These are phyloP conservation scores for Colletotrichum lupini DNA, from an alignment of 2,329 filamentous ascomycete species.

Conservation along the genomic window DNA sequence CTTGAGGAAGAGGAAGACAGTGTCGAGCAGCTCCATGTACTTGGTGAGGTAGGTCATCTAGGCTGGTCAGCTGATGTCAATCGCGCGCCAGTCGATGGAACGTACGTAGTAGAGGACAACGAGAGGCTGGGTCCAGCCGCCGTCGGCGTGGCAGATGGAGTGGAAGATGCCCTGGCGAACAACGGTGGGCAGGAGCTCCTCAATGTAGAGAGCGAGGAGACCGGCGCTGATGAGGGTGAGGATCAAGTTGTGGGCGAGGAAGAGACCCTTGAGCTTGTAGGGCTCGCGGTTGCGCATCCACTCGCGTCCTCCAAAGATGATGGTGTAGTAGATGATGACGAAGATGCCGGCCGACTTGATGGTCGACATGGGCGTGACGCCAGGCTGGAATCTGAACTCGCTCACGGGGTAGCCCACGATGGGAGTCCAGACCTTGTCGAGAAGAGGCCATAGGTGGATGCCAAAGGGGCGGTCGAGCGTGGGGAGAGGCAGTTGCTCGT, in stretches of 20 bases:
- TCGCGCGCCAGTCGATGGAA: conserved; percentile 37
- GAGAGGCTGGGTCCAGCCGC: conserved; percentile 93
- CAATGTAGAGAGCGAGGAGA: conserved; percentile 86
- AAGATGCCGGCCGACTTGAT: conserved; percentile 84
- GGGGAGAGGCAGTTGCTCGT: conserved; percentile 73
- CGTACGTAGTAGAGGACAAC: conserved; percentile 97
- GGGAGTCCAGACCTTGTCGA: conserved; percentile 84
- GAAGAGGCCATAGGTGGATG: conserved; percentile 91
- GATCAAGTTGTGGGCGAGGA: conserved; percentile 97
- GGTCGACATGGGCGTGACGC: conserved; percentile 90
- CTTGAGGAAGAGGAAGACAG: conserved; percentile 97
- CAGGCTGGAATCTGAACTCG: conserved; percentile 85
- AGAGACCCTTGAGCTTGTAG: conserved; percentile 87
- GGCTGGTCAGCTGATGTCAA: conserved; percentile 21
- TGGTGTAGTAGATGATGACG: conserved; percentile 88
- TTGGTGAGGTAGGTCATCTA: conserved; percentile 99
- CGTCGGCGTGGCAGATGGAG: conserved; percentile 82
- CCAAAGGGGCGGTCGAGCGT: conserved; percentile 94
- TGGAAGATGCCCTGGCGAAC: conserved; percentile 86
- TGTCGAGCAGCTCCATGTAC: conserved; percentile 95
- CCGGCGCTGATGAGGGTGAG: conserved; percentile 86
- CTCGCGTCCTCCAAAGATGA: conserved; percentile 94
- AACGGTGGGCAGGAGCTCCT: conserved; percentile 89
- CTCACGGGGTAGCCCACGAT: conserved; percentile 84
- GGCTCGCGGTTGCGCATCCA: conserved; percentile 88